phyloP scores from a whole-genome alignment of 2,329 filamentous ascomycete species.

The Coniochaeta prunicola region DNA sequence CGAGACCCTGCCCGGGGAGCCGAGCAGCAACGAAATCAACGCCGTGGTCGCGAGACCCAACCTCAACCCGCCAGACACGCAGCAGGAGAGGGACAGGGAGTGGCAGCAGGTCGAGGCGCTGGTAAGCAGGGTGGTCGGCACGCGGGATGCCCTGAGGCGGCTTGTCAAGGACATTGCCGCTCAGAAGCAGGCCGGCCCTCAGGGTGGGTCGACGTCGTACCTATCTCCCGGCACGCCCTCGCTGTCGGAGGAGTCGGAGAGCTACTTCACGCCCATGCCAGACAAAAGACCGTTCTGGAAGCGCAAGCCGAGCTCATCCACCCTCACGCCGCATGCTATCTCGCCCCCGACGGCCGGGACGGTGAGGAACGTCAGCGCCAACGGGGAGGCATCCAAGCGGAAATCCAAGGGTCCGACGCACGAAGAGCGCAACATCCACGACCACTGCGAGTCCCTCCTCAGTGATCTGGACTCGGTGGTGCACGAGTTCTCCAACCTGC shows the following conservation, averaged over 20 bases:
- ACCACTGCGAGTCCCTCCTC: slow-evolving; percentile 77
- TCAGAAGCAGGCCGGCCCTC: slow-evolving; percentile 37
- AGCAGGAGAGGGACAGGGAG: slow-evolving; percentile 62
- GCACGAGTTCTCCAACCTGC: slow-evolving; percentile 68
- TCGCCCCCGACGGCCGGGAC: slow-evolving; percentile 25
- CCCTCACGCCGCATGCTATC: slow-evolving; percentile 26
- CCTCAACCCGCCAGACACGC: slow-evolving; percentile 21
- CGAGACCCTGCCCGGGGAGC: slow-evolving; percentile 27
- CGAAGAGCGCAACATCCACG: slow-evolving; percentile 63
- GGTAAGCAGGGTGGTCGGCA: slow-evolving; percentile 79
- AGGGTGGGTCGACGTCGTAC: slow-evolving; percentile 5
- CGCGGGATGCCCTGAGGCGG: slow-evolving; percentile 78
- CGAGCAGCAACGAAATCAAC: slow-evolving; percentile 3
- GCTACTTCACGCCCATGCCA: slow-evolving; percentile 41
- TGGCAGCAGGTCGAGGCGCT: slow-evolving; percentile 83
- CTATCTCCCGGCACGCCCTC: slow-evolving; percentile 33
- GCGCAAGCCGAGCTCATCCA: slow-evolving; percentile 62
- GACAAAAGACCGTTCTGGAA: slow-evolving; percentile 86
- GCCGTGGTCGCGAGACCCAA: slow-evolving; percentile 13
- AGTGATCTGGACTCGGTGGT: slow-evolving; percentile 80
- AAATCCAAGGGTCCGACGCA: slow-evolving; percentile 28
- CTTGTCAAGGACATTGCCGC: slow-evolving; percentile 78
- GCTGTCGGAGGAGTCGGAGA: slow-evolving; percentile 41
- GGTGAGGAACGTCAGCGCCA: slow-evolving; percentile 10
- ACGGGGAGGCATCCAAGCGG: slow-evolving; percentile 16